Evolutionary conservation across 768 basidiomycete species (phyloP).

Genomic region (Kwoniella europaea): DNA sequence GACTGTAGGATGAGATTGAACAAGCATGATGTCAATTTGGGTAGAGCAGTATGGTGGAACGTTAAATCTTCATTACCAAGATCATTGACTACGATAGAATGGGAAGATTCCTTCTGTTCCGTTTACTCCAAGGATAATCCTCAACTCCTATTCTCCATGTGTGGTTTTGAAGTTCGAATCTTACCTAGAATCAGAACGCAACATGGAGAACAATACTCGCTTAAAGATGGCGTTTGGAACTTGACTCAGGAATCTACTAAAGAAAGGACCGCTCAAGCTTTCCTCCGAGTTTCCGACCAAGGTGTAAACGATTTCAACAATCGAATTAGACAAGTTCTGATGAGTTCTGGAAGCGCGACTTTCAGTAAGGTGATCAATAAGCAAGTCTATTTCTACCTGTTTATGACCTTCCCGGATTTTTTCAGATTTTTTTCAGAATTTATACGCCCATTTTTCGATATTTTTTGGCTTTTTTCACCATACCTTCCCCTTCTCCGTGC

Average conservation of each 20-base stretch:
- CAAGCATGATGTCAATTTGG: conserved; percentile 99
- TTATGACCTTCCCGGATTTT: not conserved
- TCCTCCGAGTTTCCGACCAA: conserved; percentile 95
- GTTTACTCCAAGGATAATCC: conserved; percentile 98
- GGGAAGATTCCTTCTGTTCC: conserved; percentile 97
- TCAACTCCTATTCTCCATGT: conserved; percentile 97
- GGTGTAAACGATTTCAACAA: conserved; percentile 99
- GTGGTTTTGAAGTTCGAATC: conserved; percentile 97
- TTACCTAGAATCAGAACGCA: conserved; percentile 93
- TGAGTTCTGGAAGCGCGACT: conserved; percentile 98
- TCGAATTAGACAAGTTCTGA: conserved; percentile 85
- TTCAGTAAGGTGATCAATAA: conserved; percentile 92
- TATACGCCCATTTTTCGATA: not conserved
- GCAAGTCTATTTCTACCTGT: not conserved
- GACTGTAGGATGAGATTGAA: conserved; percentile 99
- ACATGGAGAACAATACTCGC: conserved; percentile 94
- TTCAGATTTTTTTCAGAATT: not conserved
- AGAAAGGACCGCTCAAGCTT: conserved; percentile 96
- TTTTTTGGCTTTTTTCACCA: not conserved
- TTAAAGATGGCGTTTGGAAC: conserved; percentile 97
- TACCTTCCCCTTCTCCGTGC: not conserved
- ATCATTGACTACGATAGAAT: conserved; percentile 96
- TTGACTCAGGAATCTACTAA: conserved; percentile 95
- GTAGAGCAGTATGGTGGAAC: conserved; percentile 98
- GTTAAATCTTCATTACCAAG: conserved; percentile 95